Evolutionary conservation across 2,329 filamentous ascomycete genomes (phyloP).

Genomic region (Diaporthe sp.): DNA sequence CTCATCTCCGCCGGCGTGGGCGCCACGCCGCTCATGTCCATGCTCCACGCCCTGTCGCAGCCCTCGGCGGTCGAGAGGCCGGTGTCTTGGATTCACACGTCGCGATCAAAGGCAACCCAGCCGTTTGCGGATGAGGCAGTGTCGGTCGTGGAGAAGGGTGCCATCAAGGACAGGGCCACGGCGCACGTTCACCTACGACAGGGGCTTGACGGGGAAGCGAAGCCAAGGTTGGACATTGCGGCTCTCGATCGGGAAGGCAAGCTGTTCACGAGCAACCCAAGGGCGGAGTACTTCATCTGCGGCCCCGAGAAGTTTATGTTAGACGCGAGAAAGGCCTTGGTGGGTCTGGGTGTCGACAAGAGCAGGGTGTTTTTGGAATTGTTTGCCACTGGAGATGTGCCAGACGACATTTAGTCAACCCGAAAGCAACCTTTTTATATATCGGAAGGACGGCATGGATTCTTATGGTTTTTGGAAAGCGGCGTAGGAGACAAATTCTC

Average conservation of each 20-base stretch:
- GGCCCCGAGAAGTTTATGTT: constrained; percentile 80
- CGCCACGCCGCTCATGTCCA: constrained; percentile 74
- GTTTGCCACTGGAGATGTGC: constrained; percentile 70
- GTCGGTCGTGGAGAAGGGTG: constrained; percentile 53
- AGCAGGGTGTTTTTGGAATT: constrained; percentile 75
- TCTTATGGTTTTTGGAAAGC: neutral
- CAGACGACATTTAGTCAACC: constrained; percentile 41
- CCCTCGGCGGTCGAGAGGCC: constrained; percentile 53
- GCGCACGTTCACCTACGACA: constrained; percentile 70
- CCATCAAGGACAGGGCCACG: constrained; percentile 58
- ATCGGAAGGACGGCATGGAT: too few relatives aligned
- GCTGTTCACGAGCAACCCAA: constrained; percentile 66
- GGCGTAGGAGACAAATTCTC: too few relatives aligned
- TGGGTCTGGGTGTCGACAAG: constrained; percentile 66
- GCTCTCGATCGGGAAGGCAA: constrained; percentile 64
- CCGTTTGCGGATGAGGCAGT: constrained; percentile 67
- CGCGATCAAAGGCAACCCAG: constrained; percentile 61
- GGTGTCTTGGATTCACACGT: constrained; percentile 74
- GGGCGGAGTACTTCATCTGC: constrained; percentile 78
- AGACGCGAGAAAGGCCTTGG: constrained; percentile 65
- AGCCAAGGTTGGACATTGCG: constrained; percentile 65
- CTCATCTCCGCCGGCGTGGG: constrained; percentile 78
- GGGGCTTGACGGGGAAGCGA: constrained; percentile 64
- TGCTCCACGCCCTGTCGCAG: constrained; percentile 68
- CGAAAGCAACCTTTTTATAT: too few relatives aligned